These are phyloP conservation scores for Hypoxylon sp. DNA, from an alignment of 2,329 filamentous ascomycete species.

Conservation along the genomic window DNA sequence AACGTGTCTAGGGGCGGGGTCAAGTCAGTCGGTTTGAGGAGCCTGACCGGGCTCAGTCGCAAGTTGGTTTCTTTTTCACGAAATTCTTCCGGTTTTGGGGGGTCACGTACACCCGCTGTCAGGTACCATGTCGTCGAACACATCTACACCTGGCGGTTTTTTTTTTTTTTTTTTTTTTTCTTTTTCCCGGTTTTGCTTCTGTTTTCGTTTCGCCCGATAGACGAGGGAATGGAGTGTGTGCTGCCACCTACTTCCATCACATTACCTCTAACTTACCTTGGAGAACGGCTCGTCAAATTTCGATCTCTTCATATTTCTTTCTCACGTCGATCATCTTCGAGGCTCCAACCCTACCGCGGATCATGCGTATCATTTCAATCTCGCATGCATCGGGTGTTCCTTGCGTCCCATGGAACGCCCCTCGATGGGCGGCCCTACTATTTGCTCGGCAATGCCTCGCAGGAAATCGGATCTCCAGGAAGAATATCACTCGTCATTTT, in stretches of 20 bases:
- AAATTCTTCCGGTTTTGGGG: conserved; percentile 20
- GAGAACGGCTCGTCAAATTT: conserved; percentile 12
- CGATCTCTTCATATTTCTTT: conserved; percentile 15
- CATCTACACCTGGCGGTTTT: conserved; percentile 24
- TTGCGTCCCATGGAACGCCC: conserved; percentile 24
- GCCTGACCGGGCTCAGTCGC: conserved; percentile 9
- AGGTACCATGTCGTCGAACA: conserved; percentile 26
- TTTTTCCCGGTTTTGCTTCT: no score
- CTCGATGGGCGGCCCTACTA: no score
- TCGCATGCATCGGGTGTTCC: conserved; percentile 37
- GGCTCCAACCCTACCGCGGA: conserved; percentile 6
- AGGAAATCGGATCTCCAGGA: conserved; percentile 2
- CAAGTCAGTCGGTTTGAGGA: background rate
- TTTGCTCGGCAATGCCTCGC: background rate
- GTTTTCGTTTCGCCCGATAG: conserved; percentile 21
- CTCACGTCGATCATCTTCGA: conserved; percentile 21
- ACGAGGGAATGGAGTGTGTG: conserved; percentile 8
- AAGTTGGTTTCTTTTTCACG: conserved; percentile 28
- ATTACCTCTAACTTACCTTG: background rate
- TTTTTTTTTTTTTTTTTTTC: conserved; percentile 21
- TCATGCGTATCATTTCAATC: conserved; percentile 34
- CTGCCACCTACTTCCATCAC: no score
- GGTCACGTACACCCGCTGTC: conserved; percentile 24
- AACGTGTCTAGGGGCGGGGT: conserved; percentile 37
- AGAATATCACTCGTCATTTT: conserved; percentile 6